Evolutionary conservation across 1,139 yeast species (phyloP).

Genomic region (Yamadazyma spencermartinsiae): DNA sequence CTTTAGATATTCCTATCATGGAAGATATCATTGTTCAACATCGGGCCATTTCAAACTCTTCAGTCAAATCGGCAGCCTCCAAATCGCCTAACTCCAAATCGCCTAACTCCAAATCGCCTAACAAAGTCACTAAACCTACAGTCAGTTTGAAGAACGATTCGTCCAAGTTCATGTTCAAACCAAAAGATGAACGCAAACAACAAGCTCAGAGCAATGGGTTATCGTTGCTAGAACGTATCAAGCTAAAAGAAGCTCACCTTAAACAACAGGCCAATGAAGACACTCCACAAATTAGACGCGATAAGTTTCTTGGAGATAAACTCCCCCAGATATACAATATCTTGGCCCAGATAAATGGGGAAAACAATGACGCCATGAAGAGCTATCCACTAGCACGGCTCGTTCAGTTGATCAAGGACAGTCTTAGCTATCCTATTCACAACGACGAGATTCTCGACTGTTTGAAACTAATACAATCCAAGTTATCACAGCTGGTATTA

Average conservation of each 20-base stretch:
- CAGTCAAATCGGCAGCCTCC: neutral
- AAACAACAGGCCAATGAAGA: conserved; percentile 15
- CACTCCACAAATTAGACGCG: conserved; percentile 38
- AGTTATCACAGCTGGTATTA: conserved; percentile 18
- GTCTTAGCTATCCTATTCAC: conserved; percentile 33
- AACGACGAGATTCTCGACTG: conserved; percentile 33
- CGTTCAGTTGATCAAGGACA: conserved; percentile 32
- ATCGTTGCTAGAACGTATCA: conserved; percentile 44
- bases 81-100: neutral
- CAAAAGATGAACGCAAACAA: conserved; percentile 23
- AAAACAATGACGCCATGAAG: conserved; percentile 10
- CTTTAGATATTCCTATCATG: conserved; percentile 9
- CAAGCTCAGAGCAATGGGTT: conserved; percentile 25
- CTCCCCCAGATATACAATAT: conserved; percentile 38
- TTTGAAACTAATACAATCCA: conserved; percentile 19
- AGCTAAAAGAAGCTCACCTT: conserved; percentile 30
- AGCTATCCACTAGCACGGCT: conserved; percentile 28
- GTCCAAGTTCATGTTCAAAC: conserved; percentile 32
- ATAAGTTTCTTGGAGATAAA: conserved; percentile 42
- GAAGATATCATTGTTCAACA: conserved; percentile 10
- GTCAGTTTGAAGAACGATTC: conserved; percentile 25
- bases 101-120: conserved; percentile 12
- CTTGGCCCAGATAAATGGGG: conserved; percentile 29
- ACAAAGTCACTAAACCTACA: conserved; percentile 23
- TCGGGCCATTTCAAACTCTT: neutral